Evolutionary conservation across 768 basidiomycete genomes (phyloP), one percentile per base, ranked within the genome.

Genomic region (Brasilioporus rufonigricans): DNA sequence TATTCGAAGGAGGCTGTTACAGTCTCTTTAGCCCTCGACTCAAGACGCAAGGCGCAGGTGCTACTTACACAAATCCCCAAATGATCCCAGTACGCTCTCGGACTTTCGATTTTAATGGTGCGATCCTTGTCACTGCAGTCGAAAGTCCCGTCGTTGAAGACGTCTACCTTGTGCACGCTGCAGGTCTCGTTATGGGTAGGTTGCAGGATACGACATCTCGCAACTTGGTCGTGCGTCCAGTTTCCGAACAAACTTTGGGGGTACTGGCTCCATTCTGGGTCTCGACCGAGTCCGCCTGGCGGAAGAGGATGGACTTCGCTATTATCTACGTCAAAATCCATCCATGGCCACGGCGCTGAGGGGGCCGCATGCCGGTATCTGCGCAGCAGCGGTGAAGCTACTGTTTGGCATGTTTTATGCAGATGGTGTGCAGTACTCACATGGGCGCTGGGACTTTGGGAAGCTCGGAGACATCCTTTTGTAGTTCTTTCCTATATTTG

Each of bases 341-440:
- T 71, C 66, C 73, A 76, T 9, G 75, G 75, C 75, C 75, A 76
- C 1, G 75, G 75, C 0, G 74, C 75, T 26, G 71, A 72, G 3
- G 76, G 75, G 3, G 74, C 69, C 3, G 70, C 75, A 59, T 76
- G 75, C 14, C 75, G 65, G 50, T 76, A 66, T 57, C 70, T 71
- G 49, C 12, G 23, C 27, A 39, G 48, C 7, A 18, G 26, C 44
- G 21, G 48, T 50, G 35, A 53, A 56, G 5, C 14, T 27, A 33
- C 13, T 33, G 33, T 29, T 43, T 14, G 29, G 29, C 19, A 39
- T 4, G 19, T 14, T 5, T 9, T 29, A 19, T 11, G 4, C 16
- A 8, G 14, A 27, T 2, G 39, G 23, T 9, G n/a, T 23, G 9
- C 7, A 39, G 7, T 29, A 58, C 68, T 61, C 26, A 70, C 68